Percentiles rank a stretch among this genome's conserved stretches.
Evolutionary conservation across 441 rosid species (phyloP).

Genomic region (Bocquillonia castaneifolia): DNA sequence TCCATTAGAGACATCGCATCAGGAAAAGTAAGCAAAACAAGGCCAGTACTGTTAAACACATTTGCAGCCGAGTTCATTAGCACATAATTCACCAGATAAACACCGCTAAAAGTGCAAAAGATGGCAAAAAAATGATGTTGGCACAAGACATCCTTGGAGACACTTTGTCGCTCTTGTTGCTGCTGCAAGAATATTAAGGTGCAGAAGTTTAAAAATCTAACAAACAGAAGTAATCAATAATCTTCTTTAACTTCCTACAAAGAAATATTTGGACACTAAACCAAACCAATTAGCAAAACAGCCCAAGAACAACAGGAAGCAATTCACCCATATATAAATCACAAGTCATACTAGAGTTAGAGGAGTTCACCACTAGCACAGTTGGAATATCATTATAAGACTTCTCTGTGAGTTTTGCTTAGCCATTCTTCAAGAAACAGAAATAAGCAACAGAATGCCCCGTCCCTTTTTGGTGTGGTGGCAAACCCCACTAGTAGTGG

Average conservation of each 20-base stretch:
- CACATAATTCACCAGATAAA: conserved; percentile 65
- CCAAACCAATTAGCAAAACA: not conserved
- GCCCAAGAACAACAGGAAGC: not conserved
- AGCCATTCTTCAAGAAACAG: not conserved
- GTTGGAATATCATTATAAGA: not conserved
- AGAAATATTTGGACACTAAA: not conserved
- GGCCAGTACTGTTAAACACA: conserved; percentile 74
- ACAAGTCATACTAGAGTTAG: too few relatives aligned
- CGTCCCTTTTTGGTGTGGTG: too few relatives aligned
- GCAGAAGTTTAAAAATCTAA: conserved; percentile 20
- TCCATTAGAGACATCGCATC: conserved; percentile 89
- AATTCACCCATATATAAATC: not conserved
- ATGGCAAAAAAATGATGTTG: conserved; percentile 71
- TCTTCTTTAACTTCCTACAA: not conserved
- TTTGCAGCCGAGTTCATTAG: conserved; percentile 82
- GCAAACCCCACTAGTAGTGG: too few relatives aligned
- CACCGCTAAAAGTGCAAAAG: conserved; percentile 62
- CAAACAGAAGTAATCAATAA: not conserved
- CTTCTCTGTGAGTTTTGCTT: not conserved
- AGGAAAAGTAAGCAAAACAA: conserved; percentile 72
- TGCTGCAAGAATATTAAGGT: conserved; percentile 43
- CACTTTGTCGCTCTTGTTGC: conserved; percentile 42
- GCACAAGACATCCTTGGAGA: conserved; percentile 54
- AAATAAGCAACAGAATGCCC: not conserved
- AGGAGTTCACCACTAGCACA: too few relatives aligned